A percentile compares a stretch with the other conserved stretches of the same genome.
Conservation (phyloP, 176 grass and related monocot species). For the sorghum (Sorghum bicolor) region Sorghum_bicolor_NCBIv3 NC_012876.2:59401001-59401500, state of each 20-base stretch:
- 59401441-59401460: not conserved
- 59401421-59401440: not conserved
- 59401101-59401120: not conserved
- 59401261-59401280: not conserved
- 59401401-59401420: not conserved
- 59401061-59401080: not conserved
- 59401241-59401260: not conserved
- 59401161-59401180: not conserved
- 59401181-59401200: not conserved
- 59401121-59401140: not conserved
- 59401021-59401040: slow-evolving; percentile 30
- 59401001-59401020: slow-evolving; percentile 22
- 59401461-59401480: not conserved
- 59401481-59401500: not conserved
- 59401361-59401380: not conserved
- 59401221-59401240: not conserved
- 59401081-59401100: not conserved
- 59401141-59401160: not conserved
- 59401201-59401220: not conserved
- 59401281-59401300: not conserved
- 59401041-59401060: not conserved
- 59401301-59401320: not conserved
- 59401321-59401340: not conserved
- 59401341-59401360: not conserved
- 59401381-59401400: not conserved